Base-by-base conservation (phyloP, 139 green algal genomes). In the Coelastrella sp. region DNA sequence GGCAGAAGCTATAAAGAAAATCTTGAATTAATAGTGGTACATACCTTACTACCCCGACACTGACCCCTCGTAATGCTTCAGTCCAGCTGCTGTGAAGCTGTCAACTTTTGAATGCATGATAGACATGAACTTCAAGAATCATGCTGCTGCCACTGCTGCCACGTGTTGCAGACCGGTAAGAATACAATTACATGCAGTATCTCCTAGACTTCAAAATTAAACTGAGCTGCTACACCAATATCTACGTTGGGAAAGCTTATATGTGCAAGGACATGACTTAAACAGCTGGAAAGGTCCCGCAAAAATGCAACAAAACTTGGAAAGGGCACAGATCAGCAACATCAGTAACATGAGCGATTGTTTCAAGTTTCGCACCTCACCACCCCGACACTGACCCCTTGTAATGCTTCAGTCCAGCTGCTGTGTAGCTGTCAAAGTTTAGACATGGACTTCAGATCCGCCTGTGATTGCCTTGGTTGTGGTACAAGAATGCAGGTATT, bases 41-140 rank as follows among this genome's bases (percentile, higher is more conserved):
- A 14, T 58, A 89, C 85, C 85, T 83, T 47, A n/a, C n/a, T 20
- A 89, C 54, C 14, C 84, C 68, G 16, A 89, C 10, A 19, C 73
- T 79, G 20, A 81, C 10, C 16, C 84, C 84, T 14, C 84, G 20
- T 54, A 89, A 54, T 6, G 84, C 73, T 19, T 89, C 84, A 3
- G 71, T 78, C 68, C 71, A 89, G 71, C 84, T 89, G 84, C 84
- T 81, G 71, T 89, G 56, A 16, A 81, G 47, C 68, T 81, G 66
- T 54, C 71, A 54, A n/a, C 71, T 89, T 17, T 23, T 58, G 64
- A 79, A 73, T 3, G 66, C 47, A 19, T 79, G 84, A n/a, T 76
- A 90, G 54, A 84, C 17, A 0, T 84, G 93, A 19, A 95, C 16
- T 59, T 96, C 93, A 3, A 61, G 83, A 0, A 66, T 88, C 7